Conservation (phyloP, 1,284 basidiomycete species). For the Pseudozyma sp. region DNA sequence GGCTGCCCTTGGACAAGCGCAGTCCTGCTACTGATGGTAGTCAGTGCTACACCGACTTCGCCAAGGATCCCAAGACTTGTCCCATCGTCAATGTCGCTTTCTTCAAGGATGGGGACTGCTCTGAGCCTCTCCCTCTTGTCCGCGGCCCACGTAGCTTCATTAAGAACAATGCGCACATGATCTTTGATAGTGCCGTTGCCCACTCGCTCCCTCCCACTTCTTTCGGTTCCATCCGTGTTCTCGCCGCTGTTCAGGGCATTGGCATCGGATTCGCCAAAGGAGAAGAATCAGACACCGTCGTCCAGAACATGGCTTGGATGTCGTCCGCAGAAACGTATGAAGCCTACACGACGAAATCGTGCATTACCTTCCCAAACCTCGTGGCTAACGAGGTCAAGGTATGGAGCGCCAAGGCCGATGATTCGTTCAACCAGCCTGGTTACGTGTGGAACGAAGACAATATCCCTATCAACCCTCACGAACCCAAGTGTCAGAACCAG, state of each 20-base stretch:
- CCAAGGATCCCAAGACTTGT: constrained; percentile 19
- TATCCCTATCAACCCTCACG: constrained; percentile 19
- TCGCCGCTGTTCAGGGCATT: constrained; percentile 24
- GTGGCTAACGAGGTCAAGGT: constrained; percentile 5
- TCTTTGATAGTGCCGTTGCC: constrained; percentile 27
- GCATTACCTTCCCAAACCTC: constrained; percentile 34
- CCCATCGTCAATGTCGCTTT: constrained; percentile 31
- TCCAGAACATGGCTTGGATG: constrained; percentile 40
- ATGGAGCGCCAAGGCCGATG: constrained; percentile 20
- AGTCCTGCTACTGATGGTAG: constrained; percentile 3
- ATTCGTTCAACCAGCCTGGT: constrained; percentile 11
- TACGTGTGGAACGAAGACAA: constrained; percentile 41
- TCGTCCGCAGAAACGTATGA: constrained; percentile 12
- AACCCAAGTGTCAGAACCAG: constrained; percentile 3
- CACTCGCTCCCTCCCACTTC: constrained; percentile 10
- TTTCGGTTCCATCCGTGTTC: constrained; percentile 34
- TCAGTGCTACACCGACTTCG: constrained; percentile 26
- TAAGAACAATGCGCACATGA: constrained; percentile 37
- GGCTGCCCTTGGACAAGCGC: constrained; percentile 23
- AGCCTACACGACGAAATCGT: constrained; percentile 20
- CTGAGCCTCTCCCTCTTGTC: constrained; percentile 13
- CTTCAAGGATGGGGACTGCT: constrained; percentile 27
- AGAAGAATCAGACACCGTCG: constrained; percentile 31
- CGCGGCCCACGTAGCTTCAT: background rate
- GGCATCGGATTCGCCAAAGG: constrained; percentile 33